Base-by-base conservation (phyloP, 441 rosid species). In the Gossypium trilobum region DNA sequence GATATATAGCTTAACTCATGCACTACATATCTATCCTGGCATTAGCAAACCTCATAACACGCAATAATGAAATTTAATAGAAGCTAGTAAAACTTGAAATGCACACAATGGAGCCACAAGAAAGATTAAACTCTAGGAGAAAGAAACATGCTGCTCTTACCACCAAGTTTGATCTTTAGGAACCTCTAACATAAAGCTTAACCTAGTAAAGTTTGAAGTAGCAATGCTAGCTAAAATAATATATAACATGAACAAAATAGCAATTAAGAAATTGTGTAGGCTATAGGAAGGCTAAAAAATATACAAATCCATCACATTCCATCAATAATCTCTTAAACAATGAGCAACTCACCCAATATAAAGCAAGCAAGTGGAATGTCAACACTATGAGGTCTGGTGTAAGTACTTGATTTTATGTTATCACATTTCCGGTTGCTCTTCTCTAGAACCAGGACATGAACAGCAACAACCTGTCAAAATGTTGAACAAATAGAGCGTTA, bases 291-390 rank as follows among this genome's bases (percentile, higher is more conserved):
- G 55, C 46, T 50, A 39, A 33, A 54, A 29, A 33, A 25, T 2
- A 55, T 11, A 69, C 62, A 69, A 69, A 29, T 52, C 17, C 2
- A 20, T 55, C 29, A 17, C 22, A 69, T 17, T 25, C 25, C 58
- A 48, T 25, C 0, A 22, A 25, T 48, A 48, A 48, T 48, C 58
- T 48, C 39, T 33, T 36, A 72, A 52, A 42, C 54, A 70, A 51
- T 8, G 10, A 27, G 68, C 44, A 82, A 76, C 87, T 86, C 82
- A 91, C 99, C 97, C 73, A 94, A 70, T 71, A 87, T 79, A 84
- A 94, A 86, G 67, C 91, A 87, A 57, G 88, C 92, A 68, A 94
- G 82, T 54, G 96, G 91, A 80, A 94, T 88, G 74, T 86, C 82
- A 66, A 92, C 73, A 79, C 27, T 79, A 56, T 74, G 72, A 71